Evolutionary conservation across 2,329 filamentous ascomycete species (phyloP).

Genomic region (Septoria petroselini): DNA sequence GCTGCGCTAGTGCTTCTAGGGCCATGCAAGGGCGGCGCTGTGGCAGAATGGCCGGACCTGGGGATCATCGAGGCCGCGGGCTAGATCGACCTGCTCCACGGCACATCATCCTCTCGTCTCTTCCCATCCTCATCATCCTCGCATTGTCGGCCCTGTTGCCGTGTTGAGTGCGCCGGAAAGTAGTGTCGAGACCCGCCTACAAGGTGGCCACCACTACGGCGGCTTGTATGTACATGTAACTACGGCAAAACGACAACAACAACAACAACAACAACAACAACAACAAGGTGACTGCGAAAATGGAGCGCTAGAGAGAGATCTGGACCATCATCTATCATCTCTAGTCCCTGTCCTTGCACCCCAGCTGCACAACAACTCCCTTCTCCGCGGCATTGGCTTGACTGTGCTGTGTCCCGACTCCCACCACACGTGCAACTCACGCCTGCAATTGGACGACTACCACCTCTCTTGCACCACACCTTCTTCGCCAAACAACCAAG

Average conservation of each 20-base stretch:
- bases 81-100: background rate
- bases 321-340: no score
- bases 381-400: conserved; percentile 1
- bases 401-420: no score
- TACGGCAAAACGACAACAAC: no score
- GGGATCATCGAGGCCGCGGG: background rate
- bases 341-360: background rate
- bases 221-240: no score
- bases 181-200: background rate
- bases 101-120: background rate
- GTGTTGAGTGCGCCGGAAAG: background rate
- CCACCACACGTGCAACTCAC: no score
- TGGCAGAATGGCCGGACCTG: no score
- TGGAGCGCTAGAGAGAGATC: background rate
- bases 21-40: background rate
- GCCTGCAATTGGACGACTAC: background rate
- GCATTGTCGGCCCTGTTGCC: background rate
- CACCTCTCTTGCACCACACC: background rate
- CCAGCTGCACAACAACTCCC: background rate
- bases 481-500: background rate
- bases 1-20: background rate
- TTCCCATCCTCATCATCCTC: no score
- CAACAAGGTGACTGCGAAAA: no score
- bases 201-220: no score
- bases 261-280: no score